phyloP scores from a whole-genome alignment of 2,329 filamentous ascomycete species.

The Neoarthrinium moseri region DNA sequence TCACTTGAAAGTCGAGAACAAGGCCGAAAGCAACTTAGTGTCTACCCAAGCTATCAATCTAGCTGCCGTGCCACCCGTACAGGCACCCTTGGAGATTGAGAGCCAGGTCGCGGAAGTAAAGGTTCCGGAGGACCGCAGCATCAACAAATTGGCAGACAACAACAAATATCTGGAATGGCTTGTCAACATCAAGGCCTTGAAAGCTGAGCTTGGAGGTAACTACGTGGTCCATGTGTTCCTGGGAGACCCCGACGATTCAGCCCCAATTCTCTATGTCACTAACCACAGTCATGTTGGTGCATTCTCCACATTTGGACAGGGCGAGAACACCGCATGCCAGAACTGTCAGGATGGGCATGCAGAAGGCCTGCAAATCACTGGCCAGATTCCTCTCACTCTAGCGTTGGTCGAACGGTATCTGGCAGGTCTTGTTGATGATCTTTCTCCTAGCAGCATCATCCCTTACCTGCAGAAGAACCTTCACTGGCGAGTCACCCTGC shows the following conservation, averaged over 20 bases:
- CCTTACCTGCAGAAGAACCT: not conserved
- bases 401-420: constrained; percentile 16
- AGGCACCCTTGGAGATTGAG: no score
- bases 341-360: constrained; percentile 21
- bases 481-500: not conserved
- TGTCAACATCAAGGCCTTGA: constrained; percentile 52
- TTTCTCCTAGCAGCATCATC: not conserved
- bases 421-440: not conserved
- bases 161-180: constrained; percentile 48
- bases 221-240: constrained; percentile 59
- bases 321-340: constrained; percentile 19
- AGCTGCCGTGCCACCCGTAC: no score
- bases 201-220: constrained; percentile 45
- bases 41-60: no score
- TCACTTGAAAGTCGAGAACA: no score
- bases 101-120: no score
- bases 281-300: constrained; percentile 47
- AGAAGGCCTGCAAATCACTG: constrained; percentile 20
- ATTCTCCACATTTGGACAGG: constrained; percentile 38
- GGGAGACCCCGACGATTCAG: constrained; percentile 35
- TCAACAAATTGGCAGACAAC: constrained; percentile 21
- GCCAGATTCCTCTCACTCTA: constrained; percentile 26
- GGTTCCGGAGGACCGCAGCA: not conserved
- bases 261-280: constrained; percentile 15
- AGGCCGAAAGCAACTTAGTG: no score